Evolutionary conservation across 2,329 filamentous ascomycete species (phyloP), one percentile per base, ranked within the genome.

Genomic region (Aspergillus sp.): DNA sequence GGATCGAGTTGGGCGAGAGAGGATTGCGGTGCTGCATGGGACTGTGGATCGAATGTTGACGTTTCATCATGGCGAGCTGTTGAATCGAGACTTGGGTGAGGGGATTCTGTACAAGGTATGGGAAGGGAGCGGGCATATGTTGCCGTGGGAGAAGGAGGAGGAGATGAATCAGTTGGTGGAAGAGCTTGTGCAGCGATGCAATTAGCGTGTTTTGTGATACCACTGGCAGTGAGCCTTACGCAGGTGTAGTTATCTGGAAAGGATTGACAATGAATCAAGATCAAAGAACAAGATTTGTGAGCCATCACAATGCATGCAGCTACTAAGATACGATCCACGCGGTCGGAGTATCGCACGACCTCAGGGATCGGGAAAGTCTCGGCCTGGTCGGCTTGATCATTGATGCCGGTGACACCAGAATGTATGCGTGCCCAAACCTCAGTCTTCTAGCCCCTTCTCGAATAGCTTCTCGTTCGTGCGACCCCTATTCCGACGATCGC

Each of bases 21-120:
- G 91, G 33, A 93, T 96, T 62, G 73, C 90, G 65, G 84, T 96
- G 5, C 73, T 93, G 64, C 91, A 96, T 73, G 92, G 92, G 7
- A 87, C 83, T 0, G 75, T 75, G 9, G 92, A 96, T 73, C 79
- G 80, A n/a, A 92, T 96, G 89, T 88, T 96, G 64, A 85, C 83
- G 4, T 80, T 87, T 48, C 82, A 82, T 6, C 90, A 95, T 69
- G 91, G 85, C 0, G 77, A 85, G 68, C 84, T 88, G 72, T 73
- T 96, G 62, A 84, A 89, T 57, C 79, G 85, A 51, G 82, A 84
- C 45, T 68, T 96, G 63, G 90, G 90, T 1, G 86, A 79, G 43
- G 76, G 79, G 37, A 73, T 77, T 1, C 76, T 79, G 25, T 78
- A 84, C 3, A 81, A 79, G 59, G 84, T 82, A 35, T 79, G 87